Conservation (phyloP, 495 filamentous ascomycete species). For the Podospora bellae-mahoneyi region DNA sequence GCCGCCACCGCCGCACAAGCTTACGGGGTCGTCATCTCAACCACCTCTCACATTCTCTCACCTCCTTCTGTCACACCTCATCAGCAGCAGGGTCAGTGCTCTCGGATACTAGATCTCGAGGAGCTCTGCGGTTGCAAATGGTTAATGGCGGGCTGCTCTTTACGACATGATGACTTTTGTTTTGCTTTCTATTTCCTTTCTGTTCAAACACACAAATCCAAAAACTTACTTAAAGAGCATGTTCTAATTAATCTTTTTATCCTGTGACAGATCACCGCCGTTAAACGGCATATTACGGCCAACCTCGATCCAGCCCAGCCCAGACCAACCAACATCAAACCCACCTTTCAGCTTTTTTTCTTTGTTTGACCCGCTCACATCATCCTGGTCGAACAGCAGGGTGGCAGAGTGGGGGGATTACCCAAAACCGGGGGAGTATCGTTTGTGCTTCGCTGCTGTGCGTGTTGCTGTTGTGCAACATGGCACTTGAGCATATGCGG, state of each 20-base stretch:
- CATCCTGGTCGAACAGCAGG: neutral
- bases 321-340: neutral
- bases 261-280: conserved; percentile 6
- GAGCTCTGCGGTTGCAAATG: neutral
- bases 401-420: neutral
- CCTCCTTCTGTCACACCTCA: neutral
- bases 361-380: neutral
- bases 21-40: conserved; percentile 8
- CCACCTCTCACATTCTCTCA: neutral
- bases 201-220: neutral
- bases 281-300: neutral
- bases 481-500: neutral
- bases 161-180: neutral
- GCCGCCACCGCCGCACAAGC: conserved; percentile 6
- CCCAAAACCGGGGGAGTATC: neutral
- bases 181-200: neutral
- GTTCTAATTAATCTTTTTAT: conserved; percentile 1
- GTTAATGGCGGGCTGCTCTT: neutral
- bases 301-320: neutral
- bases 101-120: neutral
- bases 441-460: neutral
- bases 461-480: neutral
- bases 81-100: neutral
- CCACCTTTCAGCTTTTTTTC: neutral
- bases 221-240: neutral